Base-by-base conservation (phyloP, 1,284 basidiomycete species). In the Butyriboletus regius region DNA sequence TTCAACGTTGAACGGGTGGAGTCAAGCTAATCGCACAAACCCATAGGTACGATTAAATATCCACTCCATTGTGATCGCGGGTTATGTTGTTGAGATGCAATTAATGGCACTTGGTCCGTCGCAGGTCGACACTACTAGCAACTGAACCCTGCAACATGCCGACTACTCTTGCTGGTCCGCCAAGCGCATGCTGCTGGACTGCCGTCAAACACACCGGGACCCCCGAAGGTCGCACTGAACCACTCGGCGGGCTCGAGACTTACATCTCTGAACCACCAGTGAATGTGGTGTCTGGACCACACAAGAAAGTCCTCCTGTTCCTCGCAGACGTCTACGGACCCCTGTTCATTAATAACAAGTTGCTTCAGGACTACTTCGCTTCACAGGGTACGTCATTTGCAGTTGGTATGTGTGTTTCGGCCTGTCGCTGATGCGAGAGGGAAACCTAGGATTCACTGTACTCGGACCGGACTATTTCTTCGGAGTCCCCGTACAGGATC, bases 331-430 rank as follows among this genome's bases (percentile, higher is more conserved):
- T 73, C 12, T 76, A 61, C 38, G 74, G 78, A 0, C 72, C 75
- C 3, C 57, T 77, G 47, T 75, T 66, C 57, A 43, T 77, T 53
- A 79, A 79, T 50, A 75, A 73, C 55, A 62, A 74, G 57, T 59
- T 81, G 7, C 48, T 78, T 18, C 75, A 77, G 53, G 77, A 80
- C 49, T 75, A 71, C 48, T 79, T 75, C 44, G 76, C 78, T 12
- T 64, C 67, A 2, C 65, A 70, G 17, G 75, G 75, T 76, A 35
- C 12, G 67, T 40, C 26, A 1, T 34, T 32, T 31, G n/a, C 5
- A 5, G 7, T 28, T 24, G 17, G 2, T n/a, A 10, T 17, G 13
- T 10, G 2, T 35, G 12, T 22, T 6, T n/a, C 15, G 24, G n/a
- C 13, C n/a, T 17, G 14, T 9, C 17, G 8, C 26, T 45, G 22